These are phyloP conservation scores for Capsicum rhomboideum DNA, from an alignment of 257 asterid genomes.

Conservation along the genomic window DNA sequence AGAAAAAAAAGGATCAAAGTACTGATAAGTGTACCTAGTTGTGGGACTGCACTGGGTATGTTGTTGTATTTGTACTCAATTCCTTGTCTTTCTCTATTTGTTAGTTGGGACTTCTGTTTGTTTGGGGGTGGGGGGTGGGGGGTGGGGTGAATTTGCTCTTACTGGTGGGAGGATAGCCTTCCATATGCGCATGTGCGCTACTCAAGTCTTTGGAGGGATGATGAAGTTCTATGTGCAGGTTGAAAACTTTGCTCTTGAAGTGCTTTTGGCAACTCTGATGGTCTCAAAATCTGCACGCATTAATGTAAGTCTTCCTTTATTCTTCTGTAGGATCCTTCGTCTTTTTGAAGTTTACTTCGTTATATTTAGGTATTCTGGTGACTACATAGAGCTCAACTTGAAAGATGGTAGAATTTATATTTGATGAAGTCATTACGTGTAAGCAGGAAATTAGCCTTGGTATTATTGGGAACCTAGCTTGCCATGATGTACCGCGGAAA, in stretches of 20 bases:
- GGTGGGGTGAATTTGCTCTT: background rate
- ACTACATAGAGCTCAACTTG: background rate
- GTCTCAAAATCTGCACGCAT: conserved; percentile 59
- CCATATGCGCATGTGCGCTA: background rate
- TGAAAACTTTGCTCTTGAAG: conserved; percentile 80
- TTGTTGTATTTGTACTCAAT: too few relatives aligned
- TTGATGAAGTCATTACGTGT: conserved; percentile 6
- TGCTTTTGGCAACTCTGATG: conserved; percentile 64
- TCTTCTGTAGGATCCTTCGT: background rate
- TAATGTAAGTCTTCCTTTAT: conserved; percentile 40
- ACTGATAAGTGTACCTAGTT: too few relatives aligned
- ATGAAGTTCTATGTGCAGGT: conserved; percentile 35
- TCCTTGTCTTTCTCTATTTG: too few relatives aligned
- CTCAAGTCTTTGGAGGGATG: background rate
- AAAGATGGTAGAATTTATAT: background rate
- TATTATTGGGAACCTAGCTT: conserved; percentile 84
- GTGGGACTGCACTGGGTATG: too few relatives aligned
- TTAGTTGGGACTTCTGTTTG: too few relatives aligned
- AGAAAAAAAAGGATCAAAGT: background rate
- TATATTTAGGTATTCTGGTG: background rate
- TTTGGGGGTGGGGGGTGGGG: too few relatives aligned
- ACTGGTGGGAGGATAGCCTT: background rate
- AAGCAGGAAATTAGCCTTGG: conserved; percentile 91
- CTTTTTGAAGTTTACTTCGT: background rate
- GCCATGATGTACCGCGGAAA: conserved; percentile 63